Conservation (phyloP, 768 basidiomycete genomes). For the Lactarius quietus region DNA sequence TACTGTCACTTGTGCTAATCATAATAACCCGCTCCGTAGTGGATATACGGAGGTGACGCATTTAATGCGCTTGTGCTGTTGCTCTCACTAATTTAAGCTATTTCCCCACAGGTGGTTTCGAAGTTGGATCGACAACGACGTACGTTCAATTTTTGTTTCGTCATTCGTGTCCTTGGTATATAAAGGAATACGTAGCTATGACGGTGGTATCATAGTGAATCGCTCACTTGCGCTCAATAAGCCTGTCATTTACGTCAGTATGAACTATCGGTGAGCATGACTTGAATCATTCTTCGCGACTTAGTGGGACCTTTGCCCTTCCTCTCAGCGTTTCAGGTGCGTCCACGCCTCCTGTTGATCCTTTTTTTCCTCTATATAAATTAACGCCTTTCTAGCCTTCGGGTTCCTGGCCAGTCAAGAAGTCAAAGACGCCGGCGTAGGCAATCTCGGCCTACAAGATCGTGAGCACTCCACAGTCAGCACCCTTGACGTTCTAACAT, state of each 20-base stretch:
- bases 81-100: no score
- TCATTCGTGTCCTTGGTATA: neutral
- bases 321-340: slow-evolving; percentile 15
- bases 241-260: slow-evolving; percentile 29
- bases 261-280: slow-evolving; percentile 29
- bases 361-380: no score
- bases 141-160: neutral
- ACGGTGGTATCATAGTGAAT: slow-evolving; percentile 22
- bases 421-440: slow-evolving; percentile 48
- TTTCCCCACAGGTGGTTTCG: slow-evolving; percentile 4
- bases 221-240: slow-evolving; percentile 27
- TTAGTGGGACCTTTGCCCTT: neutral
- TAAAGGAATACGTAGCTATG: neutral
- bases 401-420: slow-evolving; percentile 52
- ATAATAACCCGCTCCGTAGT: no score
- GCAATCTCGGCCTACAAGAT: slow-evolving; percentile 63
- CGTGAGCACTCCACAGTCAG: slow-evolving; percentile 37
- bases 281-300: neutral
- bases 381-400: slow-evolving; percentile 33
- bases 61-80: no score
- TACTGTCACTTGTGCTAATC: no score
- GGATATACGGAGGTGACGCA: no score
- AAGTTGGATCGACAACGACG: neutral
- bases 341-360: neutral
- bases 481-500: neutral